phyloP scores from a whole-genome alignment of 2,329 filamentous ascomycete genomes.

The Talaromyces sp. region DNA sequence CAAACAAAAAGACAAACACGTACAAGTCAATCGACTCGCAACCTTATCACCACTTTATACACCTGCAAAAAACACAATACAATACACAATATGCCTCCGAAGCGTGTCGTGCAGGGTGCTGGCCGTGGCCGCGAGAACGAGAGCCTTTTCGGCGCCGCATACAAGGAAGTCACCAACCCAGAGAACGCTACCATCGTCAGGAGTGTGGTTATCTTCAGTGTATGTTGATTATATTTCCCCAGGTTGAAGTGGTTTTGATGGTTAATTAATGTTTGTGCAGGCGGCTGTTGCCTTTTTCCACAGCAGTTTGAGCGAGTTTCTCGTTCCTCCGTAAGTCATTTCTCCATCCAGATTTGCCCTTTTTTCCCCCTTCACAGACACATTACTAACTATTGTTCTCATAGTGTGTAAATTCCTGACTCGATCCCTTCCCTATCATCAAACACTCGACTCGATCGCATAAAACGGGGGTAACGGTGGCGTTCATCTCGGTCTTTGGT shows the following conservation, averaged over 20 bases:
- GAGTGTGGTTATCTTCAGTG: constrained; percentile 63
- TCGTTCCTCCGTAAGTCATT: constrained; percentile 55
- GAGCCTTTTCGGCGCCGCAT: constrained; percentile 54
- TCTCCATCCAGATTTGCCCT: not conserved
- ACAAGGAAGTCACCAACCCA: constrained; percentile 58
- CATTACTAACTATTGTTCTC: not conserved
- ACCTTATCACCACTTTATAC: not conserved
- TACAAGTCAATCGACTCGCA: not conserved
- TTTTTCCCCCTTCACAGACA: not conserved
- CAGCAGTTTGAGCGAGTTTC: constrained; percentile 62
- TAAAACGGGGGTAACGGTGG: not conserved
- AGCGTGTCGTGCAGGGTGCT: constrained; percentile 50
- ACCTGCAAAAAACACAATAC: not conserved
- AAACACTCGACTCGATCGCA: not conserved
- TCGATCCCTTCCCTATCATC: not conserved
- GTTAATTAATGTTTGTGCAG: constrained; percentile 32
- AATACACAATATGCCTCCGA: constrained; percentile 55
- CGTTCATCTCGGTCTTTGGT: not conserved
- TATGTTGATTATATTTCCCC: constrained; percentile 38
- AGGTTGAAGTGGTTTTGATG: not conserved
- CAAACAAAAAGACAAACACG: not conserved
- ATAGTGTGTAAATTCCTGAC: constrained; percentile 2
- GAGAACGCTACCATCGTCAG: constrained; percentile 66
- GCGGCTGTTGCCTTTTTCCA: constrained; percentile 61
- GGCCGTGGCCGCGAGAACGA: constrained; percentile 30